Percentiles rank a stretch among this genome's conserved stretches.
These are phyloP conservation scores for Adansonia madagascariensis DNA, from an alignment of 441 rosid species.

Conservation along the genomic window DNA sequence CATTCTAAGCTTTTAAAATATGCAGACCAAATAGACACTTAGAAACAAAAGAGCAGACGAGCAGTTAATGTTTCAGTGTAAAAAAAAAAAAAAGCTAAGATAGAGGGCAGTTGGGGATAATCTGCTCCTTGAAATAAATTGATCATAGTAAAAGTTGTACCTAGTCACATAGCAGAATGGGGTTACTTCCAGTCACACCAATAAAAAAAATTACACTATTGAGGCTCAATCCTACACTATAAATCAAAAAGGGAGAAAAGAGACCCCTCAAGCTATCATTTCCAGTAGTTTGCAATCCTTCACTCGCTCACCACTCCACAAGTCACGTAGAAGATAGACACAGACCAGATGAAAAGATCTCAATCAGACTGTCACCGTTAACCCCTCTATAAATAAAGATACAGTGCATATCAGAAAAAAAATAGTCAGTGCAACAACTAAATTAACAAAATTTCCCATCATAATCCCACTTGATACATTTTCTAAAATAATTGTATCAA, in stretches of 20 bases:
- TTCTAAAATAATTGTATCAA: neutral
- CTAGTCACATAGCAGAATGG: neutral
- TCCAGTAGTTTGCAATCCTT: neutral
- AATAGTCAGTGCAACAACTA: neutral
- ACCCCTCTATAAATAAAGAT: neutral
- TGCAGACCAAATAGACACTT: neutral
- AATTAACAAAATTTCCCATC: neutral
- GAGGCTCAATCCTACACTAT: neutral
- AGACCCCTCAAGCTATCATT: neutral
- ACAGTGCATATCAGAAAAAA: neutral
- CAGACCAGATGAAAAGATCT: neutral
- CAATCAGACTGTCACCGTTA: neutral
- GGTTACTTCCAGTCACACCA: neutral
- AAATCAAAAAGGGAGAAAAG: neutral
- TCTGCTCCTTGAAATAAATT: neutral
- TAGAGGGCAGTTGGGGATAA: neutral
- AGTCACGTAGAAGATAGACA: neutral
- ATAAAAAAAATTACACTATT: neutral
- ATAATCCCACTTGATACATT: neutral
- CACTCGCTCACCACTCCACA: neutral
- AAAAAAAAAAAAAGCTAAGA: too few relatives aligned
- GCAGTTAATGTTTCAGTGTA: neutral
- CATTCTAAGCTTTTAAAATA: neutral
- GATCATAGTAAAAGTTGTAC: neutral
- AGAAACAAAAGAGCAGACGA: neutral